Evolutionary conservation across 1,139 yeast species (phyloP).

Genomic region (Candida frijolesensis): DNA sequence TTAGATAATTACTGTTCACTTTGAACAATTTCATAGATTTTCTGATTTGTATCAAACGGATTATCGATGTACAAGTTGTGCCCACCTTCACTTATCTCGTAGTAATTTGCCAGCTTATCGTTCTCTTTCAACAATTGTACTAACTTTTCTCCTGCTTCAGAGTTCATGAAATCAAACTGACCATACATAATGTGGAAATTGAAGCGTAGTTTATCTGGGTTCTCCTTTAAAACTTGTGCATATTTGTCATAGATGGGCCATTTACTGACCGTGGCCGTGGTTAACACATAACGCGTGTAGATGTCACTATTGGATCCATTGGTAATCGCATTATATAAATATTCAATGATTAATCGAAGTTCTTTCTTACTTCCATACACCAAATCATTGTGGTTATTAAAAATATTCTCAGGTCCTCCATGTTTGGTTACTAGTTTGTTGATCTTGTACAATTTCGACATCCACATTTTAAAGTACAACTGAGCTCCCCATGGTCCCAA

Average conservation of each 20-base stretch:
- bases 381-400: slow-evolving; percentile 31
- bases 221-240: slow-evolving; percentile 24
- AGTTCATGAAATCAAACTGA: slow-evolving; percentile 84
- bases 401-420: slow-evolving; percentile 33
- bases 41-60: slow-evolving; percentile 56
- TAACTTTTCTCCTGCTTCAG: slow-evolving; percentile 66
- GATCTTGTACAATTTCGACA: slow-evolving; percentile 45
- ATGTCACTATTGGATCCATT: slow-evolving; percentile 66
- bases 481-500: slow-evolving; percentile 57
- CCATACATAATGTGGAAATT: slow-evolving; percentile 71
- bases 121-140: slow-evolving; percentile 34
- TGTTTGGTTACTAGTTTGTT: slow-evolving; percentile 40
- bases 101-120: slow-evolving; percentile 17
- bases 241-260: slow-evolving; percentile 74
- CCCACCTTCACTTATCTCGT: slow-evolving; percentile 43
- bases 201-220: slow-evolving; percentile 28
- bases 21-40: slow-evolving; percentile 22
- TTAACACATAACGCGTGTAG: slow-evolving; percentile 62
- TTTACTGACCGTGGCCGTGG: slow-evolving; percentile 77
- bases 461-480: slow-evolving; percentile 47
- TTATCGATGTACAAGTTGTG: slow-evolving; percentile 51
- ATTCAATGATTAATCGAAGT: slow-evolving; percentile 50
- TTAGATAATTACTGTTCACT: background rate
- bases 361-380: slow-evolving; percentile 47
- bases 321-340: slow-evolving; percentile 61